Percentiles rank a stretch among this genome's conserved stretches.
These are phyloP conservation scores for Pueraria montana DNA, from an alignment of 306 rosid genomes.

Conservation along the genomic window DNA sequence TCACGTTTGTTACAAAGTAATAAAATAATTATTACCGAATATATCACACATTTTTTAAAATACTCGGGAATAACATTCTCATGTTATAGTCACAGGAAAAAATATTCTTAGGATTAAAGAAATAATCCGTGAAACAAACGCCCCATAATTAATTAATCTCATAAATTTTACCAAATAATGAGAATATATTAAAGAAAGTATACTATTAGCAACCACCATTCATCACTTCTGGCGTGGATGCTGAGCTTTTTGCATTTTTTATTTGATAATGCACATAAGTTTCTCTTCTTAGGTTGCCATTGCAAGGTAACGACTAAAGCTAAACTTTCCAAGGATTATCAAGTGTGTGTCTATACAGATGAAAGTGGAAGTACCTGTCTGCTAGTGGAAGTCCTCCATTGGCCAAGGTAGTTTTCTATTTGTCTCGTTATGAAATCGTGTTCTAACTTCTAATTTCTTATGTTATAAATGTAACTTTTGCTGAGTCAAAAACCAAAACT, in stretches of 20 bases:
- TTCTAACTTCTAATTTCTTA: conserved; percentile 26
- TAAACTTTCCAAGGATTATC: conserved; percentile 25
- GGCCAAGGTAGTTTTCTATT: conserved; percentile 29
- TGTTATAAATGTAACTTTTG: conserved; percentile 15
- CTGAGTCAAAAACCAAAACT: conserved; percentile 38
- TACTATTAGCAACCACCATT: neutral
- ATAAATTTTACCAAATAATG: neutral
- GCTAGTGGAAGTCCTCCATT: conserved; percentile 24
- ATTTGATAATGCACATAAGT: conserved; percentile 33
- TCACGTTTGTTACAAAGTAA: too few species aligned
- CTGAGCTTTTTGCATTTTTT: conserved; percentile 23
- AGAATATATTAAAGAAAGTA: neutral
- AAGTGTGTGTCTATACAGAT: neutral
- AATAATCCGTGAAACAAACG: too few species aligned
- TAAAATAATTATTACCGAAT: too few species aligned
- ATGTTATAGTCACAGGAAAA: too few species aligned
- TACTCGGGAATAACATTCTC: too few species aligned
- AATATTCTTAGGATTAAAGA: too few species aligned
- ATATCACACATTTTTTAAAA: too few species aligned
- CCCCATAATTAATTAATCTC: too few species aligned
- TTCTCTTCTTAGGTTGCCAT: conserved; percentile 27
- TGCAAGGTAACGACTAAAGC: conserved; percentile 23
- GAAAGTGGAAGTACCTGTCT: conserved; percentile 30
- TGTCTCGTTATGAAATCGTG: conserved; percentile 42
- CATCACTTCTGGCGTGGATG: neutral